phyloP scores from a whole-genome alignment of 352 stramenopile genomes.

The Phytophthora rubi region DNA sequence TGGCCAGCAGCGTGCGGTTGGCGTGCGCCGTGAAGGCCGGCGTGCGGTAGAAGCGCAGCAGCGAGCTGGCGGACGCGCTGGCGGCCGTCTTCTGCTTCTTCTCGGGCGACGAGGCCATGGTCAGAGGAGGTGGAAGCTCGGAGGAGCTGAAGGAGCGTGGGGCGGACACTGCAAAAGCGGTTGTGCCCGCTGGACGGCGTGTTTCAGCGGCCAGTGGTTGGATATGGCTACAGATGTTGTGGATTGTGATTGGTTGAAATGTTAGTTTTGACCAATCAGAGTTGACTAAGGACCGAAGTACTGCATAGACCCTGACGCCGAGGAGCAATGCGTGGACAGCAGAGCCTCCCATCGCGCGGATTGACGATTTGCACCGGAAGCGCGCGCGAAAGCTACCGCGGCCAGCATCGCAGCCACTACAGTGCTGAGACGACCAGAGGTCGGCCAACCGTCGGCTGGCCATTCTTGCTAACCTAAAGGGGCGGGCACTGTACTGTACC shows the following conservation, averaged over 20 bases:
- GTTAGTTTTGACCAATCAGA: constrained; percentile 6
- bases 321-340: constrained; percentile 25
- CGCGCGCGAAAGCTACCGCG: background rate
- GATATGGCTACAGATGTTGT: constrained; percentile 10
- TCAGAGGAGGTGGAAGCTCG: constrained; percentile 31
- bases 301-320: background rate
- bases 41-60: constrained; percentile 81
- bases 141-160: constrained; percentile 4
- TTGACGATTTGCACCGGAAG: constrained; percentile 11
- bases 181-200: background rate
- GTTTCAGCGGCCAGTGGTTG: background rate
- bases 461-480: no score
- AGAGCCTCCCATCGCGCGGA: constrained; percentile 1
- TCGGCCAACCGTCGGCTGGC: no score
- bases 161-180: constrained; percentile 32
- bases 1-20: constrained; percentile 54
- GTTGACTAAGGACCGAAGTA: background rate
- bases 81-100: constrained; percentile 76
- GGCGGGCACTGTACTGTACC: no score
- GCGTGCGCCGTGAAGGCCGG: constrained; percentile 76
- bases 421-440: no score
- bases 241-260: constrained; percentile 6
- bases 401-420: background rate
- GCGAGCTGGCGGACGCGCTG: constrained; percentile 27
- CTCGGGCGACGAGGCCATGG: constrained; percentile 51